A percentile compares a stretch with the other conserved stretches of the same genome.
Conservation (phyloP, 768 basidiomycete genomes). For the Gymnopilus junonius region DNA sequence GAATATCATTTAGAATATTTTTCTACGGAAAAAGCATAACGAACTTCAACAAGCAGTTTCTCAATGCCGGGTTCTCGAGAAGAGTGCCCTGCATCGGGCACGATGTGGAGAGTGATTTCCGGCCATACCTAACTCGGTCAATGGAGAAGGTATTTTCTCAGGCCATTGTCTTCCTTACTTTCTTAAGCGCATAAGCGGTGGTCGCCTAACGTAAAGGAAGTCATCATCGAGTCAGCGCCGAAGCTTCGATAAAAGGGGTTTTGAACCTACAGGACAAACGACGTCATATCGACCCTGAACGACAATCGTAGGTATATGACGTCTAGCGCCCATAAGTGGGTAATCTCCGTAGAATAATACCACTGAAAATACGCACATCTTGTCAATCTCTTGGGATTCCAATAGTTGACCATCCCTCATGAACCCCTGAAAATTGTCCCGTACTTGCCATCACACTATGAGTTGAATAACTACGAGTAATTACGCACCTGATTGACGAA, state of each 20-base stretch:
- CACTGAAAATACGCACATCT: slow-evolving; percentile 60
- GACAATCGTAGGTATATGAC: slow-evolving; percentile 83
- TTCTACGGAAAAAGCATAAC: background rate
- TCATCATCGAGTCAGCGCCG: background rate
- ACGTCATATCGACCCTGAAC: slow-evolving; percentile 91
- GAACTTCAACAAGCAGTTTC: slow-evolving; percentile 72
- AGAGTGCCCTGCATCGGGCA: slow-evolving; percentile 89
- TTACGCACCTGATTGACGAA: slow-evolving; percentile 74
- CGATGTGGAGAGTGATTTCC: slow-evolving; percentile 51
- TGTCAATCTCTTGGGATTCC: slow-evolving; percentile 82
- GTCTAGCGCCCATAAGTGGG: slow-evolving; percentile 45
- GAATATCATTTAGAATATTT: background rate
- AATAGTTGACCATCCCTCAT: slow-evolving; percentile 89
- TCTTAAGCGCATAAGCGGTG: slow-evolving; percentile 82
- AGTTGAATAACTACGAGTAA: background rate
- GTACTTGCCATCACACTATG: background rate
- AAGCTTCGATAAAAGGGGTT: background rate
- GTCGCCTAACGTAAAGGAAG: slow-evolving; percentile 53
- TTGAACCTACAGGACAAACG: slow-evolving; percentile 74
- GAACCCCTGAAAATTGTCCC: slow-evolving; percentile 64
- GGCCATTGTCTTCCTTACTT: slow-evolving; percentile 35
- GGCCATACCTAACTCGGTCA: slow-evolving; percentile 6
- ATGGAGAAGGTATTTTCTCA: background rate
- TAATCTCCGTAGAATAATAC: background rate
- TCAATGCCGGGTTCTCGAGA: slow-evolving; percentile 74